Base-by-base conservation (phyloP, 148 eudicot species). In the Rhododendron henanense region DNA sequence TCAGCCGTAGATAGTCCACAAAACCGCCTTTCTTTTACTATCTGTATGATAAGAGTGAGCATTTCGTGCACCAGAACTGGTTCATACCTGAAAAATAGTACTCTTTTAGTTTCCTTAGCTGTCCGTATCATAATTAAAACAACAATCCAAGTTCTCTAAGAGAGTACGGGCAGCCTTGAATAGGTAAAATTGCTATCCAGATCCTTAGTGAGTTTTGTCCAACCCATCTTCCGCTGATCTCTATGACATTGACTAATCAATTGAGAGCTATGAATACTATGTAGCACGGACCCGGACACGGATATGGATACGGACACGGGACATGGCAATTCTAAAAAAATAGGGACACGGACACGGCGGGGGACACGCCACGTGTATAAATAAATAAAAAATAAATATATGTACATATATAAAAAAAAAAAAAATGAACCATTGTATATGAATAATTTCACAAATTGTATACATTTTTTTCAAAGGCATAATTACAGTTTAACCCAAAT, bases 1-100 rank as follows among this genome's bases (percentile, higher is more conserved):
- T 93, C 96, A 85, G 90, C 90, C 45, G 88, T 86, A 21, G 93
- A 89, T 76, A 92, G 86, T 85, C 98, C 98, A 93, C 94, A 93
- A 90, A 93, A 97, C 79, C 99, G 92, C 85, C 99, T 92, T 88
- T 95, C 99, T 89, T 95, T 94, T 63, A 95, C 94, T 86, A 95
- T 93, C 87, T 95, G 98, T 76, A 97, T 94, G 53, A 95, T 90
- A 21, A 97, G 89, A 73, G 93, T 90, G 71, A 97, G 96, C 94
- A 97, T 91, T 84, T 97, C 98, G 69, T 94, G 94, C 88, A 97
- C 90, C 73, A 97, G 89, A 79, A 90, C 90, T 78, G 98, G 93
- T 85, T 95, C 99, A 91, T 92, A 91, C 98, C 99, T 97, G 93
- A 82, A 85, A 86, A 76, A 55, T 53, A 65, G 63, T 7, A 67